phyloP scores from a whole-genome alignment of 495 filamentous ascomycete species.

The Hyaloscypha finlandica region DNA sequence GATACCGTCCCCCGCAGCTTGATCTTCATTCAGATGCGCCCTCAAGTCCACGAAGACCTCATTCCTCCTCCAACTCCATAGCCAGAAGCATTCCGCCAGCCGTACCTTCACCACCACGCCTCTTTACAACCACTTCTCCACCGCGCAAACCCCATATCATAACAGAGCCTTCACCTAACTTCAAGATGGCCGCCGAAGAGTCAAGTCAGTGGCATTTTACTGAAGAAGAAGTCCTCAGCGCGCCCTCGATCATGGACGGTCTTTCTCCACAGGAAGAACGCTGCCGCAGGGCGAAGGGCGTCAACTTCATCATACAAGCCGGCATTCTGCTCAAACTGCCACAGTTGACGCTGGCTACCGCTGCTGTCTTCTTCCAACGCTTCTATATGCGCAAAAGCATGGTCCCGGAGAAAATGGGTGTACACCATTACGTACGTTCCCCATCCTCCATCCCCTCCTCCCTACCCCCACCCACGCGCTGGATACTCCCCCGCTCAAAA shows the following conservation, averaged over 20 bases:
- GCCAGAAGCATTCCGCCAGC: slow-evolving; percentile 52
- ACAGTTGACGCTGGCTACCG: slow-evolving; percentile 86
- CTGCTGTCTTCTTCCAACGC: slow-evolving; percentile 90
- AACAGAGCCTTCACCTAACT: slow-evolving; percentile 21
- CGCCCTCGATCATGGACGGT: slow-evolving; percentile 84
- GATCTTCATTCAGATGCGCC: slow-evolving; percentile 42
- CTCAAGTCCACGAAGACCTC: slow-evolving; percentile 34
- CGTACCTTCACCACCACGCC: slow-evolving; percentile 52
- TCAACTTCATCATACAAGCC: slow-evolving; percentile 94
- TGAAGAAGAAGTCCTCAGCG: slow-evolving; percentile 74
- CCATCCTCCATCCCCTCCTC: slow-evolving; percentile 2
- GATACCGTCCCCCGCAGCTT: slow-evolving; percentile 49
- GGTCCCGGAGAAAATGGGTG: slow-evolving; percentile 65
- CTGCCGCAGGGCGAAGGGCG: slow-evolving; percentile 78
- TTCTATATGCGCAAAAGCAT: slow-evolving; percentile 90
- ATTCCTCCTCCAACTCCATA: slow-evolving; percentile 46
- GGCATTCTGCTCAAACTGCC: slow-evolving; percentile 92
- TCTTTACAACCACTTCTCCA: slow-evolving; percentile 50
- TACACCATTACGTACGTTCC: slow-evolving; percentile 78
- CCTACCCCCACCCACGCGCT: slow-evolving; percentile 5
- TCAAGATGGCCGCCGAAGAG: slow-evolving; percentile 33
- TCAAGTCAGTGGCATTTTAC: slow-evolving; percentile 86
- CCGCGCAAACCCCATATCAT: slow-evolving; percentile 46
- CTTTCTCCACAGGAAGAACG: slow-evolving; percentile 74
- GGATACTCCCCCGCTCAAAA: slow-evolving; percentile 26